phyloP scores from a whole-genome alignment of 768 basidiomycete species.

The Atractiella rhizophila region DNA sequence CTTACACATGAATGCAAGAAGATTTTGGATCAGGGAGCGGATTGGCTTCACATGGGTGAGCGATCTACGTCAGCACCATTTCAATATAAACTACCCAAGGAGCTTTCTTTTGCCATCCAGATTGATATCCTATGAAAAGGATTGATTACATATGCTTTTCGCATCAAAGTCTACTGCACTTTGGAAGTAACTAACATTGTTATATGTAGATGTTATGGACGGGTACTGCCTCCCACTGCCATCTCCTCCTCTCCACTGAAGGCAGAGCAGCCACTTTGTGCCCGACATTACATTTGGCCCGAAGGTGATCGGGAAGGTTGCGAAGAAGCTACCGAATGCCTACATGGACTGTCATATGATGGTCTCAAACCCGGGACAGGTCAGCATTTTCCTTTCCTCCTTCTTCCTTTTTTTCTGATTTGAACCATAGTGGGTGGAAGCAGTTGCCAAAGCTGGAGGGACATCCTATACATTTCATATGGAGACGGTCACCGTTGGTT shows the following conservation, averaged over 20 bases:
- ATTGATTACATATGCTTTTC: neutral
- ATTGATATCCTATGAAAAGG: neutral
- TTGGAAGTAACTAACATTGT: neutral
- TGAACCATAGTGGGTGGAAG: conserved; percentile 59
- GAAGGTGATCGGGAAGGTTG: conserved; percentile 54
- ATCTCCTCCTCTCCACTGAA: neutral
- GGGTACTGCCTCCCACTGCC: conserved; percentile 23
- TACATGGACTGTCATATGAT: conserved; percentile 99
- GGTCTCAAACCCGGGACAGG: conserved; percentile 80
- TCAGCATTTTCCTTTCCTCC: conserved; percentile 18
- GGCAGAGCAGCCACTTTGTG: conserved; percentile 54
- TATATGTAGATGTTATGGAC: conserved; percentile 69
- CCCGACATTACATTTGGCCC: conserved; percentile 94
- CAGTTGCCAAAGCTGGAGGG: conserved; percentile 85
- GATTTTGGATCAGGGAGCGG: conserved; percentile 57
- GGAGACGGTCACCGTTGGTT: conserved; percentile 40
- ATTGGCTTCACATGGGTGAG: conserved; percentile 95
- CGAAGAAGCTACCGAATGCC: conserved; percentile 65
- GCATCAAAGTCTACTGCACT: too few species aligned
- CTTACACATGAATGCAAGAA: conserved; percentile 82
- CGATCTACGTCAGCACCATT: too few species aligned
- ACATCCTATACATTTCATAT: conserved; percentile 87
- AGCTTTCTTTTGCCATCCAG: neutral
- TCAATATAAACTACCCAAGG: neutral
- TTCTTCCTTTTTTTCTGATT: neutral